phyloP scores from a whole-genome alignment of 441 rosid species.

The Eutrema salsugineum region DNA sequence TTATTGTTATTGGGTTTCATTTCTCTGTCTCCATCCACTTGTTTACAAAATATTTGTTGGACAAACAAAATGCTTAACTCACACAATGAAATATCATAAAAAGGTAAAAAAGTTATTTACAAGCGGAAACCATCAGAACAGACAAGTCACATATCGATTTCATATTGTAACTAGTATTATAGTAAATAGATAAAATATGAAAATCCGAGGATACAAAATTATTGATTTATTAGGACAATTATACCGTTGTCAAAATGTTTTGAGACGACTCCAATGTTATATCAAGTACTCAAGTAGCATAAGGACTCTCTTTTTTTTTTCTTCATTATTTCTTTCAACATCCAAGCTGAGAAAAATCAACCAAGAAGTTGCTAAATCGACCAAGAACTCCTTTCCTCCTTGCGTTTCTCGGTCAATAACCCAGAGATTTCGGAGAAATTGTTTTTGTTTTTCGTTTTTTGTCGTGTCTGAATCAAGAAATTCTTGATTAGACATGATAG shows the following conservation, averaged over 20 bases:
- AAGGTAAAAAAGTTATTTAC: neutral
- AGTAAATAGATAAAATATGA: neutral
- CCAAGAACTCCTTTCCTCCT: neutral
- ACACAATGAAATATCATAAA: neutral
- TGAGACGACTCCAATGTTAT: neutral
- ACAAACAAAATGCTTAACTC: neutral
- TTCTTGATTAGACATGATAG: neutral
- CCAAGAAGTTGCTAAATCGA: constrained; percentile 3
- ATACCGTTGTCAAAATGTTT: constrained; percentile 1
- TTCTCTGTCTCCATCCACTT: neutral
- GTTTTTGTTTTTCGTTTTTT: neutral
- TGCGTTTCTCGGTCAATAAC: constrained; percentile 3
- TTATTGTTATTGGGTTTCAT: neutral
- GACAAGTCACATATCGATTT: neutral
- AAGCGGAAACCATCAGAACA: neutral
- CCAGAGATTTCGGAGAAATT: neutral
- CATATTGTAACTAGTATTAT: neutral
- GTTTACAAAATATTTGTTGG: neutral
- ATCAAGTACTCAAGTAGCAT: neutral
- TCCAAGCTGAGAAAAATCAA: constrained; percentile 11
- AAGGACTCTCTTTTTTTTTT: neutral
- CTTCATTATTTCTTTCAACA: neutral
- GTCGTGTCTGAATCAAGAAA: constrained; percentile 5
- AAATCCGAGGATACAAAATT: neutral
- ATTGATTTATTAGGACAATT: neutral